Conservation (phyloP, 2,329 filamentous ascomycete species). For the Fusarium praegraminearum region DNA sequence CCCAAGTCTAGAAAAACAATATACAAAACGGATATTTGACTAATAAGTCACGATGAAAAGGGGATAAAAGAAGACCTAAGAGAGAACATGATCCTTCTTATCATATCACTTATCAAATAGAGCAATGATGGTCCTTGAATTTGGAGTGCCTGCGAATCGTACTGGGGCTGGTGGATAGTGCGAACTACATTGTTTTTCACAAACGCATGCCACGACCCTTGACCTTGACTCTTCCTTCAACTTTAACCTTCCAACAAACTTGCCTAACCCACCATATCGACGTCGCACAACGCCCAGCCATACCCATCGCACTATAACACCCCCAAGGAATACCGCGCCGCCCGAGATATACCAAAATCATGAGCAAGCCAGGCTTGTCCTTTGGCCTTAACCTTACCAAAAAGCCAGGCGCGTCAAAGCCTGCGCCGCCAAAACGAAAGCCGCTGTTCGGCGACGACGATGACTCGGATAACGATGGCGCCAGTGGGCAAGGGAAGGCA, state of each 20-base stretch:
- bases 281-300: slow-evolving; percentile 2
- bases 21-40: not conserved
- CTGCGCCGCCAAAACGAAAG: slow-evolving; percentile 63
- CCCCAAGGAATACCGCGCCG: not conserved
- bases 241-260: slow-evolving; percentile 14
- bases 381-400: slow-evolving; percentile 72
- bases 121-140: not conserved
- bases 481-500: slow-evolving; percentile 54
- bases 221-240: slow-evolving; percentile 8
- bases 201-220: slow-evolving; percentile 1
- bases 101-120: not conserved
- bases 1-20: not conserved
- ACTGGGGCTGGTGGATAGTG: not conserved
- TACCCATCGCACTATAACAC: not conserved
- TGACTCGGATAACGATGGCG: slow-evolving; percentile 64
- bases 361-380: slow-evolving; percentile 63
- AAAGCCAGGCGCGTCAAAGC: slow-evolving; percentile 65
- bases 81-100: not conserved
- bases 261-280: not conserved
- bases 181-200: not conserved
- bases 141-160: not conserved
- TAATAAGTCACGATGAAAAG: not conserved
- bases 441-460: slow-evolving; percentile 68
- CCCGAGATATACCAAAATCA: slow-evolving; percentile 41
- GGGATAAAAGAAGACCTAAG: not conserved